Evolutionary conservation across 352 stramenopile species (phyloP).

Genomic region (Phytophthora megakarya): DNA sequence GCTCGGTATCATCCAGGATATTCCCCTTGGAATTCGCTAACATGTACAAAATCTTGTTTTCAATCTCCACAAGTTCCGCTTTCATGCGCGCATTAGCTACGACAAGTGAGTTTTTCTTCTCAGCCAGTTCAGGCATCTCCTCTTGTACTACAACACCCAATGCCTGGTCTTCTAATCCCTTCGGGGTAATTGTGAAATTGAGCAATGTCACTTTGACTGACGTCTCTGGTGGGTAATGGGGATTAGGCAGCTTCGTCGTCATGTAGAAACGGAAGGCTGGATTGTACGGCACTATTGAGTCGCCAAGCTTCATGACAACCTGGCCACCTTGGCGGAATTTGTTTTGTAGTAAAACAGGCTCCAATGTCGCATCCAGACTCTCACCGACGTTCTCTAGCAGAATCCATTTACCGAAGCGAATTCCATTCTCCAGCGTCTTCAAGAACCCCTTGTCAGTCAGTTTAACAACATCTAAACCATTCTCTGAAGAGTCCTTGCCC

Average conservation of each 20-base stretch:
- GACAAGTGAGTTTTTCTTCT: constrained; percentile 94
- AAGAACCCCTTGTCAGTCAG: constrained; percentile 83
- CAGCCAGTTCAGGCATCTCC: constrained; percentile 92
- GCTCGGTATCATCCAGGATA: constrained; percentile 92
- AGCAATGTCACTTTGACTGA: constrained; percentile 93
- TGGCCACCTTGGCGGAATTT: constrained; percentile 94
- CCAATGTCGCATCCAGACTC: constrained; percentile 86
- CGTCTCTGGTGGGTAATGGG: constrained; percentile 92
- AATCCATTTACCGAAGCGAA: constrained; percentile 93
- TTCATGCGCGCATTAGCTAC: constrained; percentile 93
- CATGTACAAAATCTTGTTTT: constrained; percentile 95
- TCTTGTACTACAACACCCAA: constrained; percentile 93
- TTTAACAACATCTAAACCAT: constrained; percentile 87
- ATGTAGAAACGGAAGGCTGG: constrained; percentile 92
- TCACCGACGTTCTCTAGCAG: constrained; percentile 91
- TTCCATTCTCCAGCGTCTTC: constrained; percentile 90
- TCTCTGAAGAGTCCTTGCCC: constrained; percentile 82
- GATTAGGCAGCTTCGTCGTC: constrained; percentile 93
- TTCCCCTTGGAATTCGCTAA: constrained; percentile 93
- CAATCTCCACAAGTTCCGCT: constrained; percentile 92
- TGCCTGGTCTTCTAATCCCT: constrained; percentile 91
- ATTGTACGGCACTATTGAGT: constrained; percentile 93
- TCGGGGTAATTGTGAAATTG: constrained; percentile 94
- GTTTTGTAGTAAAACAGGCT: constrained; percentile 91
- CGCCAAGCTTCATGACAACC: constrained; percentile 93